Base-by-base conservation (phyloP, 306 rosid genomes). In the Lotus japonicus region DNA sequence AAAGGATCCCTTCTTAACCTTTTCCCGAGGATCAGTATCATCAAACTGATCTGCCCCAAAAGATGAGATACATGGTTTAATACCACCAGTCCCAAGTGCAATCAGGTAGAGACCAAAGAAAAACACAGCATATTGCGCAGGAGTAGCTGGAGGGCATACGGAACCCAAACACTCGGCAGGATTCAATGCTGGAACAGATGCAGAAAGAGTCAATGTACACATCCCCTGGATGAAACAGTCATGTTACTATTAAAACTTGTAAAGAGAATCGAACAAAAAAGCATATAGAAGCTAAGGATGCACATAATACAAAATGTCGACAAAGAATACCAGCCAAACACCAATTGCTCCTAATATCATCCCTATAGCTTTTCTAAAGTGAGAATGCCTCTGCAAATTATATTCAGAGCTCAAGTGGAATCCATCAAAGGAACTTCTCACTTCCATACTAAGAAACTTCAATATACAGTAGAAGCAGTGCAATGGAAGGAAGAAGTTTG, bases 11-110 rank as follows among this genome's bases (percentile, higher is more conserved):
- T 94, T 94, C 79, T 85, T 90, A n/a, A 84, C 73, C 84, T 95
- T 88, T 84, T 94, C 99, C 64, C 7, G 65, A 9, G 92, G 7
- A 76, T 94, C 97, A 38, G 97, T 88, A 76, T 94, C 99, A 76
- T 94, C 99, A 84, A 94, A 94, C 87, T 94, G 99, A 71, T 94
- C 97, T 2, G 97, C 97, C 53, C 97, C 99, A 71, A 95, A 90
- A 55, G 97, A 87, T 11, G 96, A 88, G 41, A 95, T 95, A 17
- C 97, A 95, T 31, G 99, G 97, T 81, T 95, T 95, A 68, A 94
- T 90, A 18, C 97, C 97, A 71, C 97, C 99, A 35, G 96, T 90
- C 60, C 99, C 99, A 53, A 94, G 92, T 7, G 99, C 99, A 77
- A 95, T 95, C 80, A 95, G 60, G 78, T 95, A 95, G 62, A 95